Evolutionary conservation across 306 rosid genomes (phyloP).

Genomic region (Corylus avellana): DNA sequence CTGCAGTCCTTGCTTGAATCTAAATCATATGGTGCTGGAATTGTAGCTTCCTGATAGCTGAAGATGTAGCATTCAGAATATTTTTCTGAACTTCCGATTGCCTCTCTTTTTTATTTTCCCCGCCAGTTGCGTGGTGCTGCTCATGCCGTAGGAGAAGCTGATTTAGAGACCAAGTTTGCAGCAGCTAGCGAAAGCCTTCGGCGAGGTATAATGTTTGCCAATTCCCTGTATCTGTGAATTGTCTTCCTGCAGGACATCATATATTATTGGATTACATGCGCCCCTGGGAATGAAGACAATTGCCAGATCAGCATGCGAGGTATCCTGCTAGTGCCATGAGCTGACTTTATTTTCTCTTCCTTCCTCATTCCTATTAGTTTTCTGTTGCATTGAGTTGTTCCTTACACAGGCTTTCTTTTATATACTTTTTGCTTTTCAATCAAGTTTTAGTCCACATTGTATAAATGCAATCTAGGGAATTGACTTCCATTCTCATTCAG

Average conservation of each 20-base stretch:
- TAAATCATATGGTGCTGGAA: neutral
- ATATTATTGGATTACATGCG: neutral
- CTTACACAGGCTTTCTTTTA: slow-evolving; percentile 23
- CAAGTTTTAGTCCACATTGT: slow-evolving; percentile 8
- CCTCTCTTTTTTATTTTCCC: slow-evolving; percentile 5
- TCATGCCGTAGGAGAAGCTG: slow-evolving; percentile 85
- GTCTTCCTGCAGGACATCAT: slow-evolving; percentile 34
- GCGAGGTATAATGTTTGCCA: slow-evolving; percentile 96
- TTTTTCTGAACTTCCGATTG: slow-evolving; percentile 8
- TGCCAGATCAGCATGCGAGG: slow-evolving; percentile 9
- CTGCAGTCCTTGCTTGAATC: neutral
- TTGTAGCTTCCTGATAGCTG: neutral
- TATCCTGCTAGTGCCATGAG: neutral
- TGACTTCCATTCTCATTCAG: neutral
- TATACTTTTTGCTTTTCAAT: neutral
- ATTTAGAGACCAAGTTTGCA: slow-evolving; percentile 77
- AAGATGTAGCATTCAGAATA: neutral
- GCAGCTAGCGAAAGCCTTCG: slow-evolving; percentile 93
- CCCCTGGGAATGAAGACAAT: slow-evolving; percentile 2
- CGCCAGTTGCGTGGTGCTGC: slow-evolving; percentile 80
- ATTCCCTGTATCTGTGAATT: slow-evolving; percentile 79
- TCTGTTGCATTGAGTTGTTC: slow-evolving; percentile 25
- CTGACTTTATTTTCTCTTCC: neutral
- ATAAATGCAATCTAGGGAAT: slow-evolving; percentile 10
- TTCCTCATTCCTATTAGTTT: neutral